Percentiles rank a stretch among this genome's conserved stretches.
Conservation (phyloP, 139 green algal genomes). For the Astrephomene gubernaculifera region DNA sequence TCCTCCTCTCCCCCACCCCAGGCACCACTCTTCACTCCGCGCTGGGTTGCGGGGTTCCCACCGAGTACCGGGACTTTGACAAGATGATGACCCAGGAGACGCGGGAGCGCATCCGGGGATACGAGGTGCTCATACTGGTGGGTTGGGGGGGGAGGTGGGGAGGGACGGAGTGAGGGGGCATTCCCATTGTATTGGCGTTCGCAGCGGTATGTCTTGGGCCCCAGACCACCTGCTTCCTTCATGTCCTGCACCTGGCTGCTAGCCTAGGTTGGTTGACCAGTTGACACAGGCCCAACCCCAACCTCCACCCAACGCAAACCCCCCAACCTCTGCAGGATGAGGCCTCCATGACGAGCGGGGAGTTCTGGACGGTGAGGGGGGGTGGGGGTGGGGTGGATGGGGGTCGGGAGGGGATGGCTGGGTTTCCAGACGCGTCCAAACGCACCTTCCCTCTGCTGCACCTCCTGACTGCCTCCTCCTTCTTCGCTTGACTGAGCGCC, state of each 20-base stretch:
- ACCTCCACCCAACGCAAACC: no score
- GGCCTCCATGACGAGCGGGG: conserved; percentile 71
- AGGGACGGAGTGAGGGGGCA: neutral
- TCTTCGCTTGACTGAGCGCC: no score
- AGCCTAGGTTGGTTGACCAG: no score
- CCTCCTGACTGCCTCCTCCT: no score
- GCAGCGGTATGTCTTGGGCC: no score
- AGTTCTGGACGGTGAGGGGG: conserved; percentile 67
- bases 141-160: neutral
- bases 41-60: conserved; percentile 57
- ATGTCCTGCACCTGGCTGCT: no score
- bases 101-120: conserved; percentile 30
- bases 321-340: conserved; percentile 57
- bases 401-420: no score
- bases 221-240: no score
- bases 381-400: no score
- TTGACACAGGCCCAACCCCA: no score
- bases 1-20: conserved; percentile 9
- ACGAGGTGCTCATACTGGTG: conserved; percentile 46
- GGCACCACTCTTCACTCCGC: conserved; percentile 74
- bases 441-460: no score
- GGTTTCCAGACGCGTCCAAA: no score
- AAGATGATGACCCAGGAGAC: conserved; percentile 61
- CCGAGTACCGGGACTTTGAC: conserved; percentile 60
- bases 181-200: neutral